phyloP scores from a whole-genome alignment of 2,329 filamentous ascomycete genomes.

The Epichloe gansuensis region DNA sequence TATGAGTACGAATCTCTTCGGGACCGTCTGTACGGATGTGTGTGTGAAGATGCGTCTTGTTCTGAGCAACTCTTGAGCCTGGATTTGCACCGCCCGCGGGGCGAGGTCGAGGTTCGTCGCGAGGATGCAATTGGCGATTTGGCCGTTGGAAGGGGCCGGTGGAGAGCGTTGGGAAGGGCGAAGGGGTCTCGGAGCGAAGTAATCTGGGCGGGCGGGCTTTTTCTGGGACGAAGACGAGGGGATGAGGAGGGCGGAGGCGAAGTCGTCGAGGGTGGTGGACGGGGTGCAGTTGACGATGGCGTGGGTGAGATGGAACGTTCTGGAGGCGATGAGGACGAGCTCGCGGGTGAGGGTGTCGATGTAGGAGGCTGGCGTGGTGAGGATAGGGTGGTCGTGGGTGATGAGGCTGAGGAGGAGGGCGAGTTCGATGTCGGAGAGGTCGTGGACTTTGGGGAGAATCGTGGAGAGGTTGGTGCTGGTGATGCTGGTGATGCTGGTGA shows the following conservation, averaged over 20 bases:
- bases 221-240: conserved; percentile 11
- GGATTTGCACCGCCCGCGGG: conserved; percentile 67
- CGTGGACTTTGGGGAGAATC: conserved; percentile 57
- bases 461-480: not conserved
- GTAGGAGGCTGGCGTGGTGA: conserved; percentile 54
- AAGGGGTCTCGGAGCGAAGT: conserved; percentile 15
- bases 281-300: conserved; percentile 61
- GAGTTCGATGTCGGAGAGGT: conserved; percentile 77
- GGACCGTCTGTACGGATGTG: conserved; percentile 60
- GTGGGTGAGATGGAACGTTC: conserved; percentile 61
- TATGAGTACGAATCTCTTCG: conserved; percentile 69
- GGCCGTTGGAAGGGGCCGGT: conserved; percentile 18
- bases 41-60: conserved; percentile 67
- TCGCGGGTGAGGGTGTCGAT: conserved; percentile 62
- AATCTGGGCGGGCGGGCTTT: conserved; percentile 16
- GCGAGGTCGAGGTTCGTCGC: conserved; percentile 68
- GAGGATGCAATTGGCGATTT: conserved; percentile 72
- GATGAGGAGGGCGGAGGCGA: conserved; percentile 57
- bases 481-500: not conserved
- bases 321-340: conserved; percentile 56
- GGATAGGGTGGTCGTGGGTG: conserved; percentile 75
- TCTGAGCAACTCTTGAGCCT: conserved; percentile 66
- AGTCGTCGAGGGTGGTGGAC: conserved; percentile 68
- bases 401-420: conserved; percentile 73
- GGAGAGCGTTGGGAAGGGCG: conserved; percentile 14